phyloP scores from a whole-genome alignment of 2,329 filamentous ascomycete genomes.

The Monosporascus sp. region DNA sequence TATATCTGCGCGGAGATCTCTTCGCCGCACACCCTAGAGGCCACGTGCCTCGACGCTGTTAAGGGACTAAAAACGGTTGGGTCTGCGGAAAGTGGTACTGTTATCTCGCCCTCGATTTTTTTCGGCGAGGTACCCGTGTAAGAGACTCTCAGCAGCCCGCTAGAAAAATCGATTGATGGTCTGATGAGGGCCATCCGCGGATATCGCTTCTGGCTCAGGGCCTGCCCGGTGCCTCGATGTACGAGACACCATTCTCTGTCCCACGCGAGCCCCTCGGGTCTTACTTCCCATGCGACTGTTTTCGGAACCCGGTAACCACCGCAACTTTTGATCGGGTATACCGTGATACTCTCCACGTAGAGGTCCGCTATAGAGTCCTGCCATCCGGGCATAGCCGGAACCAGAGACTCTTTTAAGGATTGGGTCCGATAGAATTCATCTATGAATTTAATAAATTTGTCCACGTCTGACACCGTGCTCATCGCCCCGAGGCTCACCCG shows the following conservation, averaged over 20 bases:
- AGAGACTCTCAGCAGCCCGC: slow-evolving; percentile 58
- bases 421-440: slow-evolving; percentile 54
- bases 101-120: slow-evolving; percentile 32
- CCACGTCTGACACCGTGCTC: slow-evolving; percentile 73
- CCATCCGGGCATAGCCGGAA: background rate
- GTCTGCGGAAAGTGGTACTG: slow-evolving; percentile 62
- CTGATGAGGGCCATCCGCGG: slow-evolving; percentile 81
- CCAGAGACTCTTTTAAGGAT: slow-evolving; percentile 7
- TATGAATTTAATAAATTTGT: slow-evolving; percentile 65
- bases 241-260: slow-evolving; percentile 96
- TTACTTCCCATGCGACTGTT: slow-evolving; percentile 66
- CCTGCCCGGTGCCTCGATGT: slow-evolving; percentile 77
- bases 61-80: slow-evolving; percentile 47
- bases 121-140: slow-evolving; percentile 32
- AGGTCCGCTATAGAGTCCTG: slow-evolving; percentile 23
- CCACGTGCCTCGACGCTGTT: slow-evolving; percentile 32
- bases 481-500: slow-evolving; percentile 85
- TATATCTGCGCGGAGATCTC: slow-evolving; percentile 67
- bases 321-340: slow-evolving; percentile 96
- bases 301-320: slow-evolving; percentile 67
- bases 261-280: slow-evolving; percentile 80
- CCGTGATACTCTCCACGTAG: slow-evolving; percentile 58
- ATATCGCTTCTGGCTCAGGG: slow-evolving; percentile 82
- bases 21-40: slow-evolving; percentile 79
- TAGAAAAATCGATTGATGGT: slow-evolving; percentile 66